phyloP scores from a whole-genome alignment of 202 grass and related monocot genomes.

The Hordeum pubiflorum region DNA sequence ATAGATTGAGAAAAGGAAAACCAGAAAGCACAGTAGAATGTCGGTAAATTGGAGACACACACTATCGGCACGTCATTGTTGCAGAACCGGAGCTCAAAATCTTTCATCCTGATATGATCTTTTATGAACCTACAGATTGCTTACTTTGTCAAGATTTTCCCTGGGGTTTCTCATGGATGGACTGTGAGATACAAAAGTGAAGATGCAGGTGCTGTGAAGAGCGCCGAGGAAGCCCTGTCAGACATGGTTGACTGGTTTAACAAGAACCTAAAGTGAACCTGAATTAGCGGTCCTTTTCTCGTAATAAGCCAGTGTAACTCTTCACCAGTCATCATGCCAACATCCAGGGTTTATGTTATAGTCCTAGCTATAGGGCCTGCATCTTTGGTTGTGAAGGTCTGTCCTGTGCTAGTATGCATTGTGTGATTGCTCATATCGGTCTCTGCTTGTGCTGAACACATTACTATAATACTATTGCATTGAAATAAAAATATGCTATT shows the following conservation, averaged over 20 bases:
- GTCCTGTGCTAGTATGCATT: neutral
- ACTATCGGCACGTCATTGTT: neutral
- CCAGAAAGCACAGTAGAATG: neutral
- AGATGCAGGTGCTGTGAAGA: slow-evolving; percentile 35
- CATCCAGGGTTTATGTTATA: neutral
- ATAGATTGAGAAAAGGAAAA: neutral
- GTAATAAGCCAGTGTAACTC: neutral
- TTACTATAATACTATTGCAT: neutral
- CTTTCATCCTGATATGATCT: neutral
- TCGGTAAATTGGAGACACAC: neutral
- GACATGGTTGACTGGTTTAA: slow-evolving; percentile 52
- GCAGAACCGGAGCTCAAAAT: neutral
- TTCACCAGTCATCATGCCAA: neutral
- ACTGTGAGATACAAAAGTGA: slow-evolving; percentile 42
- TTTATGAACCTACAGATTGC: slow-evolving; percentile 23
- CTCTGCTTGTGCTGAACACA: neutral
- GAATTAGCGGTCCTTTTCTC: neutral
- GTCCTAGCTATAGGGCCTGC: neutral
- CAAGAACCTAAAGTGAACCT: slow-evolving; percentile 42
- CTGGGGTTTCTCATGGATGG: slow-evolving; percentile 67
- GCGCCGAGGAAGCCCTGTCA: slow-evolving; percentile 43
- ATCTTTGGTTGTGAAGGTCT: neutral
- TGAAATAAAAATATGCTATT: slow-evolving; percentile 14
- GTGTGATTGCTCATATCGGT: neutral
- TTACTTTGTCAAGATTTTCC: slow-evolving; percentile 64